Base-by-base conservation (phyloP, 2,329 filamentous ascomycete species). In the Colletotrichum zoysiae region DNA sequence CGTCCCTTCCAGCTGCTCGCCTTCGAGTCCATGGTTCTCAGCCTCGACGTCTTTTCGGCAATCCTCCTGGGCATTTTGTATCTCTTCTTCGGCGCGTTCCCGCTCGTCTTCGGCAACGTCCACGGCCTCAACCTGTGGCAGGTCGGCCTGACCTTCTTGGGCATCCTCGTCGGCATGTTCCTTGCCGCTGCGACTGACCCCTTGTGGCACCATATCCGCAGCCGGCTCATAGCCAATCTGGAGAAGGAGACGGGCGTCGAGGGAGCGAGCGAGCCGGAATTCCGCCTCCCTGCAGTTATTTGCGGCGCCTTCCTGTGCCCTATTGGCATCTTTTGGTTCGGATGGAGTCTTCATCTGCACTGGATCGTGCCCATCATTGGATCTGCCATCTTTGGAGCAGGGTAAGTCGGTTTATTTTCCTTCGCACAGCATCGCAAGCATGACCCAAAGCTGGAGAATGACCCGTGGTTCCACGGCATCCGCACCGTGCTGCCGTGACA, bases 21-120 rank as follows among this genome's bases (percentile, higher is more conserved):
- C 61, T 88, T 93, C 65, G 94, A 97, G 83, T 93, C 93, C 74
- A 98, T 97, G 94, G 93, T 91, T 71, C 84, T 96, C 69, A 90
- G 90, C 75, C 89, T 98, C 35, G 96, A 94, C 81, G 82, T 96
- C 30, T 93, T 95, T 76, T 93, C 93, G 0, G 94, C 94, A 50
- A 89, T 98, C 65, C 84, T 97, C n/a, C 86, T 97, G 9, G 95
- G 95, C 6, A 92, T 97, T 56, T 83, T 97, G 2, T 97, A 97
- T 79, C 89, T 97, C 50, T 97, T 97, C 84, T 97, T 97, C 79
- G 94, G 94, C 26, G 94, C 95, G 0, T 97, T 97, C 77, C 89
- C 92, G 6, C 84, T 97, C 56, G 90, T 97, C 20, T 97, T 97
- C 78, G 80, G 86, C 35, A 88, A 86, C 56, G 90, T 92, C 58